Percentiles rank a stretch among this genome's conserved stretches.
Evolutionary conservation across 2,329 filamentous ascomycete species (phyloP).

Genomic region (Phaeosphaeria sp.): DNA sequence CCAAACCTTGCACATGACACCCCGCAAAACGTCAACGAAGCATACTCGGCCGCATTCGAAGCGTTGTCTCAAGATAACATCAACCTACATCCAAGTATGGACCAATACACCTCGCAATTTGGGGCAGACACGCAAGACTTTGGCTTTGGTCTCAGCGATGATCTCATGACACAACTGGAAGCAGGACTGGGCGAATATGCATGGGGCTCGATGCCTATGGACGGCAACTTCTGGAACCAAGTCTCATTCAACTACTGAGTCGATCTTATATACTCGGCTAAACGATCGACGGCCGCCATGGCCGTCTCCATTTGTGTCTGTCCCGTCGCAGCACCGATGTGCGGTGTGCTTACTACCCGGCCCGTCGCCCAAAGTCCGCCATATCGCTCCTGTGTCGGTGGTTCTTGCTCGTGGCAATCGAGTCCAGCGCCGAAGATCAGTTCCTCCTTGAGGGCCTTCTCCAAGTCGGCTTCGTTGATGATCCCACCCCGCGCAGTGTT

Average conservation of each 20-base stretch:
- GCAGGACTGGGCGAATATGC: slow-evolving; percentile 43
- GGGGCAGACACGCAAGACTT: slow-evolving; percentile 1
- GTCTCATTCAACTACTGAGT: slow-evolving; percentile 8
- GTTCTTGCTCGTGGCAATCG: slow-evolving; percentile 59
- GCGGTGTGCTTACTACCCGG: slow-evolving; percentile 59
- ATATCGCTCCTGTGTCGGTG: slow-evolving; percentile 49
- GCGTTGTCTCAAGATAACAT: not conserved
- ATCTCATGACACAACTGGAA: slow-evolving; percentile 33
- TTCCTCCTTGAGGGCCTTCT: slow-evolving; percentile 50
- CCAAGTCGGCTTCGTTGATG: slow-evolving; percentile 57
- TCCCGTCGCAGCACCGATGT: slow-evolving; percentile 56
- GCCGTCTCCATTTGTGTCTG: slow-evolving; percentile 48
- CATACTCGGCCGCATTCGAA: not conserved
- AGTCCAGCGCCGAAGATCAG: slow-evolving; percentile 56
- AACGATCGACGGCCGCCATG: slow-evolving; percentile 43
- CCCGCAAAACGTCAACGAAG: not conserved
- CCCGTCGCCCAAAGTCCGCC: slow-evolving; percentile 51
- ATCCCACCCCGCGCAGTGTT: slow-evolving; percentile 58
- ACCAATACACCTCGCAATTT: not conserved
- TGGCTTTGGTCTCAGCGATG: slow-evolving; percentile 14
- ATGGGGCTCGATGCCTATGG: slow-evolving; percentile 28
- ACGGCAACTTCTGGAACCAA: slow-evolving; percentile 14
- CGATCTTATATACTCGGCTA: slow-evolving; percentile 17
- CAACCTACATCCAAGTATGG: not conserved
- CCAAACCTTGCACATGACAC: not conserved